Evolutionary conservation across 2,329 filamentous ascomycete genomes (phyloP).

Genomic region (Cladosporium sp.): DNA sequence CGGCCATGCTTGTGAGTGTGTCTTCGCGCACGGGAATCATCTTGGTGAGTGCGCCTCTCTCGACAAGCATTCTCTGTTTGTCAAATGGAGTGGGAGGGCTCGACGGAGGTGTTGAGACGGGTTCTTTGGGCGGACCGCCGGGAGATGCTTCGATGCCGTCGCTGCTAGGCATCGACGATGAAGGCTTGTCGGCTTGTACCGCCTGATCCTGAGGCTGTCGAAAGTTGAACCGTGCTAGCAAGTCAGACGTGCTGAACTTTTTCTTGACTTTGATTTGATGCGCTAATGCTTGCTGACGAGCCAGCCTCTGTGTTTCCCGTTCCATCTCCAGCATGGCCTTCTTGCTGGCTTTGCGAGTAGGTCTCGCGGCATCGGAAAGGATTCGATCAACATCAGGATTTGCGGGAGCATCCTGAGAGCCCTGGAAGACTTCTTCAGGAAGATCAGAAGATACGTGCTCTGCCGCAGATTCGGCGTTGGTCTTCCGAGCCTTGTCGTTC

Average conservation of each 20-base stretch:
- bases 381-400: slow-evolving; percentile 26
- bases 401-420: slow-evolving; percentile 14
- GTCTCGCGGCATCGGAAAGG: slow-evolving; percentile 46
- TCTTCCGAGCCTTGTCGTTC: neutral
- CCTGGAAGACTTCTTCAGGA: slow-evolving; percentile 21
- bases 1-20: slow-evolving; percentile 19
- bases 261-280: slow-evolving; percentile 84
- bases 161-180: slow-evolving; percentile 27
- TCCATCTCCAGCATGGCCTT: slow-evolving; percentile 94
- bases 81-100: slow-evolving; percentile 36
- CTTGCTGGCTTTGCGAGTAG: slow-evolving; percentile 81
- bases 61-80: slow-evolving; percentile 26
- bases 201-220: slow-evolving; percentile 5
- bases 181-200: slow-evolving; percentile 12
- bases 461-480: slow-evolving; percentile 2
- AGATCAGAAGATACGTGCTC: slow-evolving; percentile 22
- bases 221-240: slow-evolving; percentile 78
- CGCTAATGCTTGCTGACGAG: slow-evolving; percentile 80
- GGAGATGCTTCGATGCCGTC: slow-evolving; percentile 20
- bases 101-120: slow-evolving; percentile 36
- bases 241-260: slow-evolving; percentile 74
- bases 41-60: slow-evolving; percentile 28
- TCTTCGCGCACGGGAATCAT: slow-evolving; percentile 26
- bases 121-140: slow-evolving; percentile 16
- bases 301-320: slow-evolving; percentile 86